These are phyloP conservation scores for Cyberlindnera bimundalis DNA, from an alignment of 805 yeast species.

Conservation along the genomic window DNA sequence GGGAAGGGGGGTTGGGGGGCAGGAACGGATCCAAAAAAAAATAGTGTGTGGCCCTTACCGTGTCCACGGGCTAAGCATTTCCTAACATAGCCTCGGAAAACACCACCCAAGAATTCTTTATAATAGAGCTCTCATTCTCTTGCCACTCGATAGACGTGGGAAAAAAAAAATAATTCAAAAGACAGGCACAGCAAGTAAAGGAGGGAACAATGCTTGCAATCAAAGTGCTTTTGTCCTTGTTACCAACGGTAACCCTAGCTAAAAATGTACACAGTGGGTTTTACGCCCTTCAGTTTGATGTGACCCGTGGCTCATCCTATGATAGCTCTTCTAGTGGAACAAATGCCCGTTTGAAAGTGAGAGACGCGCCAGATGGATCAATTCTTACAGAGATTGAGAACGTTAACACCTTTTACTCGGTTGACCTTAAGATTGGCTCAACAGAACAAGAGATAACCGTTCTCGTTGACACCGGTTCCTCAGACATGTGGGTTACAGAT, in stretches of 20 bases:
- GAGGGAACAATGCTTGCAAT: slow-evolving; percentile 4
- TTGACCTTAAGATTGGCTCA: slow-evolving; percentile 50
- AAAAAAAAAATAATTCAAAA: no score
- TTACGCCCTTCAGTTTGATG: slow-evolving; percentile 15
- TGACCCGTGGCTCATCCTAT: slow-evolving; percentile 19
- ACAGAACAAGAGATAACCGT: slow-evolving; percentile 52
- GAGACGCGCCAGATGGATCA: slow-evolving; percentile 24
- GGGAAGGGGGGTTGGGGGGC: no score
- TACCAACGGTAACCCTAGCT: slow-evolving; percentile 11
- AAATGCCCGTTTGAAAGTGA: slow-evolving; percentile 10
- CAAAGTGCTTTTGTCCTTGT: slow-evolving; percentile 1
- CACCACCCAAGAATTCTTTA: no score
- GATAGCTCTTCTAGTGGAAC: slow-evolving; percentile 11
- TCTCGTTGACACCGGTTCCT: slow-evolving; percentile 72
- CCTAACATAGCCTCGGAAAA: no score
- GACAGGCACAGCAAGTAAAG: neutral
- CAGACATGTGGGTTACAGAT: slow-evolving; percentile 65
- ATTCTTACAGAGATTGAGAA: slow-evolving; percentile 36
- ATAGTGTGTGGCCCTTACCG: no score
- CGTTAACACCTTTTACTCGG: slow-evolving; percentile 42
- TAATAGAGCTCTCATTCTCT: no score
- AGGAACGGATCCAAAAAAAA: no score
- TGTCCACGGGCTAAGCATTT: no score
- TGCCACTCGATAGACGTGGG: no score
- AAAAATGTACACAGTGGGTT: slow-evolving; percentile 17